Evolutionary conservation across 1,284 basidiomycete genomes (phyloP).

Genomic region (Ustilago curta): DNA sequence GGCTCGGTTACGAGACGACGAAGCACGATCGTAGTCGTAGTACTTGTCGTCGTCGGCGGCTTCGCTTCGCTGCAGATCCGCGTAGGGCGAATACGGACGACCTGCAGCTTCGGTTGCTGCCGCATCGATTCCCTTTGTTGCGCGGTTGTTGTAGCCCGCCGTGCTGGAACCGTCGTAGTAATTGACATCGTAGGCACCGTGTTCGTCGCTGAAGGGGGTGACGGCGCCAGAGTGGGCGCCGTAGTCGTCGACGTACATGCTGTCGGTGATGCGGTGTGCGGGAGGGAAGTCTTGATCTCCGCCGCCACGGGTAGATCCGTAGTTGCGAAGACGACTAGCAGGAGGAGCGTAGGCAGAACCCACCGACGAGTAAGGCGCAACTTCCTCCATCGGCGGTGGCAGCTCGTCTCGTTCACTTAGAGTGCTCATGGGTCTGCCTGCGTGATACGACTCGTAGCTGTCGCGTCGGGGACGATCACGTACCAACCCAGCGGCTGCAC

Average conservation of each 20-base stretch:
- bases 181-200: slow-evolving; percentile 47
- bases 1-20: slow-evolving; percentile 6
- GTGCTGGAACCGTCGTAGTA: slow-evolving; percentile 50
- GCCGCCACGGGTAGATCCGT: slow-evolving; percentile 30
- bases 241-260: slow-evolving; percentile 33
- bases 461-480: slow-evolving; percentile 34
- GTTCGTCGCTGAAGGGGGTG: slow-evolving; percentile 40
- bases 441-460: slow-evolving; percentile 38
- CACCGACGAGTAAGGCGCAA: slow-evolving; percentile 27
- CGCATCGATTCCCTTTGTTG: slow-evolving; percentile 41
- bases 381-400: slow-evolving; percentile 46
- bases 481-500: slow-evolving; percentile 31
- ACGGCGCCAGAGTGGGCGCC: slow-evolving; percentile 5
- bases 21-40: slow-evolving; percentile 31
- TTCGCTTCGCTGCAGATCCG: slow-evolving; percentile 39
- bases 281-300: slow-evolving; percentile 19
- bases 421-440: slow-evolving; percentile 39
- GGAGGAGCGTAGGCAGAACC: slow-evolving; percentile 19
- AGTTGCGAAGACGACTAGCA: slow-evolving; percentile 32
- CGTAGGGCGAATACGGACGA: slow-evolving; percentile 44
- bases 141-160: slow-evolving; percentile 45
- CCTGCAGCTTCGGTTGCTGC: slow-evolving; percentile 23
- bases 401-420: slow-evolving; percentile 29
- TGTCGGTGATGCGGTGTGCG: slow-evolving; percentile 26
- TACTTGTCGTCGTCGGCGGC: slow-evolving; percentile 3